Base-by-base conservation (phyloP, 192 early-diverging fungal genomes). In the Backusella sp. region DNA sequence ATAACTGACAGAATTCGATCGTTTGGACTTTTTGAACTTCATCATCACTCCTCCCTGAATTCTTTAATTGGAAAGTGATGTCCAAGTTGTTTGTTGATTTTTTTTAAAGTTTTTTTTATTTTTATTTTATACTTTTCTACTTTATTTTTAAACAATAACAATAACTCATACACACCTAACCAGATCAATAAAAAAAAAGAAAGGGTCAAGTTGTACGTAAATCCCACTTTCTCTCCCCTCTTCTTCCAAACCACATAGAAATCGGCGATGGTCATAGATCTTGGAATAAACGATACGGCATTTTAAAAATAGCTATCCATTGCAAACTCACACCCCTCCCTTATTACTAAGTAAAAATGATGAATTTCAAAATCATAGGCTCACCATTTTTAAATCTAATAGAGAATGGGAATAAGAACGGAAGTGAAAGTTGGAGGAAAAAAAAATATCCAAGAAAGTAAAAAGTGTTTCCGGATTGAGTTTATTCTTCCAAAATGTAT, bases 1-100 rank as follows among this genome's bases (percentile, higher is more conserved):
- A 62, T 62, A 28, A 62, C 56, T 62, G 56, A 62, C 56, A 62
- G 8, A 62, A 62, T 62, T 28, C 56, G 56, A 62, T 62, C 56
- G 23, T 26, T 62, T 28, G 26, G 28, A 26, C 12, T 14, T 28
- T 62, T 62, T 28, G 2, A 49, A 28, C 23, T 28, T 28, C 26
- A 62, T 59, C 23, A 59, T 28, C 3, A 28, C 1, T 28, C 56
- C 23, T 28, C 56, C 56, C 11, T 62, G 26, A 62, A 28, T 62
- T 62, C 56, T 62, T 62, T 62, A 62, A 62, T 62, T 62, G n/a
- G 56, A 62, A 62, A 62, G 12, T 49, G 26, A 62, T 26, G 23
- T 28, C 56, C 23, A 62, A 62, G 56, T 62, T 62, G 23, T 3
- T 62, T 62, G 8, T 62, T 62, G 8, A 53, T 6, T 53, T 53